Percentiles rank a stretch among this genome's conserved stretches.
Evolutionary conservation across 2,329 filamentous ascomycete species (phyloP).

Genomic region (Botryosphaeria agaves): DNA sequence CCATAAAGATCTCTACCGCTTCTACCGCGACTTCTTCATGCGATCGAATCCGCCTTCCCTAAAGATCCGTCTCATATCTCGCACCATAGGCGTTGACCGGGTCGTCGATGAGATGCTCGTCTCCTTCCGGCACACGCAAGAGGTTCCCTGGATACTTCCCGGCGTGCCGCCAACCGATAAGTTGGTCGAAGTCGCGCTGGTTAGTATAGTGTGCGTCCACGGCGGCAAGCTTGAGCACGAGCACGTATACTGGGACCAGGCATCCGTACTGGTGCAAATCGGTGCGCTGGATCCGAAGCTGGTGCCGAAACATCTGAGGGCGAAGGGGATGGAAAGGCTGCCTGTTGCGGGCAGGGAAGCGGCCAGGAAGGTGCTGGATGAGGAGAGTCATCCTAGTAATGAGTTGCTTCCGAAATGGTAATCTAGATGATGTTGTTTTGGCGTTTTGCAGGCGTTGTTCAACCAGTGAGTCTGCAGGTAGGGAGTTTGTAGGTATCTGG

Average conservation of each 20-base stretch:
- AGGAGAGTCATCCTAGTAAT: conserved; percentile 22
- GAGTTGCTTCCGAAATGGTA: conserved; percentile 18
- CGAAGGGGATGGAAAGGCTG: conserved; percentile 22
- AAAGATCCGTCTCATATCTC: conserved; percentile 33
- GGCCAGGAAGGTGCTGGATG: conserved; percentile 24
- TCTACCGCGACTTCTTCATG: conserved; percentile 40
- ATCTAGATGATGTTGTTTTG: not conserved
- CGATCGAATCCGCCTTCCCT: conserved; percentile 35
- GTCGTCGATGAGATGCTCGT: conserved; percentile 42
- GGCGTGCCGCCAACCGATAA: conserved; percentile 37
- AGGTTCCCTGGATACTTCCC: conserved; percentile 40
- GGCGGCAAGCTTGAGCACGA: conserved; percentile 36
- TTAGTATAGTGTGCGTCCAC: conserved; percentile 36
- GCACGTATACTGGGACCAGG: conserved; percentile 44
- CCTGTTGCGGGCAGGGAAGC: conserved; percentile 22
- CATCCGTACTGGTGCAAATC: conserved; percentile 37
- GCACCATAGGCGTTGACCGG: conserved; percentile 37
- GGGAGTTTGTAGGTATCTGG: conserved; percentile 62
- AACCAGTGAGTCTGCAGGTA: conserved; percentile 56
- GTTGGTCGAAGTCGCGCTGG: conserved; percentile 36
- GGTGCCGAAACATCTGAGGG: conserved; percentile 25
- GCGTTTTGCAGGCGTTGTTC: conserved; percentile 8
- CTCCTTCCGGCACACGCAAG: conserved; percentile 37
- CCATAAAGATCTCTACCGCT: conserved; percentile 23
- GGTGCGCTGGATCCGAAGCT: conserved; percentile 37